phyloP scores from a whole-genome alignment of 148 eudicot genomes.

The Agrostemma githago region DNA sequence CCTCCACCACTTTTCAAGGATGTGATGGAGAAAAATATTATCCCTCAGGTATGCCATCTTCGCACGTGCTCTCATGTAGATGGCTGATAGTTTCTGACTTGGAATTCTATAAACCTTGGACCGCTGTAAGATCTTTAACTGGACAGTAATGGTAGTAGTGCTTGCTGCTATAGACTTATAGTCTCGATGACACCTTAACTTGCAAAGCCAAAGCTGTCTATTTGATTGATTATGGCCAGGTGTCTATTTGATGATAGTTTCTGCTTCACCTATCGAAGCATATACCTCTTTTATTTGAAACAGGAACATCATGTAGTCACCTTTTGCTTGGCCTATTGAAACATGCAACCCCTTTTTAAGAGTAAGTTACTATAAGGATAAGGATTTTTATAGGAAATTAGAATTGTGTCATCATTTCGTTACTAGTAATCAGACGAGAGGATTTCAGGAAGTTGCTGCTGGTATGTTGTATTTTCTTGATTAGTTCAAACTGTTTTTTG shows the following conservation, averaged over 20 bases:
- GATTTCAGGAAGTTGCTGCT: background rate
- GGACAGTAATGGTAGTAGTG: background rate
- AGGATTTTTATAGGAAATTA: background rate
- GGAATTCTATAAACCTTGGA: background rate
- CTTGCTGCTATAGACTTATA: background rate
- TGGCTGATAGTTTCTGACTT: slow-evolving; percentile 4
- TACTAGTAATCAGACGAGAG: background rate
- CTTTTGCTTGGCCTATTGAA: background rate
- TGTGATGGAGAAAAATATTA: slow-evolving; percentile 93
- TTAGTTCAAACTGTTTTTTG: background rate
- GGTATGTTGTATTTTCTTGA: background rate
- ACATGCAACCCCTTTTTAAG: background rate
- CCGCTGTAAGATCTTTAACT: background rate
- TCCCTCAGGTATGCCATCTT: slow-evolving; percentile 67
- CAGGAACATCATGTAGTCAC: background rate
- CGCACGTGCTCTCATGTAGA: background rate
- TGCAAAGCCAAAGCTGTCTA: background rate
- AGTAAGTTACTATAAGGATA: background rate
- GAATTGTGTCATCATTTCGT: background rate
- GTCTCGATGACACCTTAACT: background rate
- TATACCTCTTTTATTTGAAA: background rate
- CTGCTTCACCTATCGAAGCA: background rate
- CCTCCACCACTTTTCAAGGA: slow-evolving; percentile 94
- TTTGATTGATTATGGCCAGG: background rate
- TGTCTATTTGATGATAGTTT: background rate